A percentile compares a stretch with the other conserved stretches of the same genome.
Evolutionary conservation across 805 yeast species (phyloP).

Genomic region (Kuraishia ogatae): DNA sequence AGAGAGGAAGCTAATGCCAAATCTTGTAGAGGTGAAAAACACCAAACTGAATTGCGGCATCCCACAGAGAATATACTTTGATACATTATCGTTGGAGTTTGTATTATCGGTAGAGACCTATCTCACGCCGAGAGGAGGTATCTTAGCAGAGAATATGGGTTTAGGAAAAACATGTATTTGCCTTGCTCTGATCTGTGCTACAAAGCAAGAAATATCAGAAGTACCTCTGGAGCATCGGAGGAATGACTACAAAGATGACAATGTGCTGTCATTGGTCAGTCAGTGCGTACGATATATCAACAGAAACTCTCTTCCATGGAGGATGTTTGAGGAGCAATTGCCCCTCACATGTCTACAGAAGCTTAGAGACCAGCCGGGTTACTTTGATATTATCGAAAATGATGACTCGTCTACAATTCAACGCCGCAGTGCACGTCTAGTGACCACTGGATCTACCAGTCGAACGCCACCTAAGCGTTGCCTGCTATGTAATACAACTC

Average conservation of each 20-base stretch:
- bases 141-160: slow-evolving; percentile 63
- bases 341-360: slow-evolving; percentile 32
- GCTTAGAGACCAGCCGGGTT: slow-evolving; percentile 33
- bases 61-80: slow-evolving; percentile 22
- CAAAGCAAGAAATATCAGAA: slow-evolving; percentile 42
- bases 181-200: slow-evolving; percentile 43
- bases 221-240: slow-evolving; percentile 25
- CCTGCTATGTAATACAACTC: slow-evolving; percentile 41
- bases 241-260: slow-evolving; percentile 11
- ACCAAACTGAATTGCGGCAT: not conserved
- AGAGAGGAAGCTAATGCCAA: slow-evolving; percentile 14
- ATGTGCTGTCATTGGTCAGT: slow-evolving; percentile 23
- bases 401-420: not conserved
- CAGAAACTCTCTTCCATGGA: slow-evolving; percentile 52
- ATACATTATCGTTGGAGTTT: slow-evolving; percentile 24
- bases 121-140: slow-evolving; percentile 49
- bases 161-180: slow-evolving; percentile 57
- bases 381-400: slow-evolving; percentile 22
- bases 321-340: slow-evolving; percentile 29
- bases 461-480: slow-evolving; percentile 17
- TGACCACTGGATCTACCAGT: not conserved
- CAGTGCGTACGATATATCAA: slow-evolving; percentile 34
- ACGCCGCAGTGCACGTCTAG: slow-evolving; percentile 11
- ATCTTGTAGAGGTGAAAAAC: slow-evolving; percentile 4
- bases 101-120: slow-evolving; percentile 30